phyloP scores from a whole-genome alignment of 306 rosid genomes.

The Rosa lucieae region DNA sequence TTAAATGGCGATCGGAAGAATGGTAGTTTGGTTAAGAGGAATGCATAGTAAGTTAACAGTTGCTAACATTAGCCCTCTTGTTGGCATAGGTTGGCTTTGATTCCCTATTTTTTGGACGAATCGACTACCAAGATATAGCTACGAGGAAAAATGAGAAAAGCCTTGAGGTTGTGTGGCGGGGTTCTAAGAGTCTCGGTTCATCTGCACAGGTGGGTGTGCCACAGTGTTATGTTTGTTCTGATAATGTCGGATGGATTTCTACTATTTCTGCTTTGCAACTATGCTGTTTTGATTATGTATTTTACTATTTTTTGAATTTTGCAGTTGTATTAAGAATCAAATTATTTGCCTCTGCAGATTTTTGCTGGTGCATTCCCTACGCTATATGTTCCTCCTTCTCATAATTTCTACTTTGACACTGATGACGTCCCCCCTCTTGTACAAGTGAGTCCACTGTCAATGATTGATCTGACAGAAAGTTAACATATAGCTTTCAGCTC shows the following conservation, averaged over 20 bases:
- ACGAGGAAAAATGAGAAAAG: constrained; percentile 33
- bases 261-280: neutral
- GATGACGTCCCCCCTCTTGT: constrained; percentile 51
- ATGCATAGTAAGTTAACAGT: too few relatives aligned
- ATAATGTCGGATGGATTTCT: neutral
- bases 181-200: constrained; percentile 37
- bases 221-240: neutral
- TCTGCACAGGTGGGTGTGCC: constrained; percentile 33
- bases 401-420: constrained; percentile 61
- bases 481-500: neutral
- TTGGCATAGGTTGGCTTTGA: constrained; percentile 41
- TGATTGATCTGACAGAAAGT: constrained; percentile 3
- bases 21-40: too few relatives aligned
- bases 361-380: constrained; percentile 73
- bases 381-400: constrained; percentile 69
- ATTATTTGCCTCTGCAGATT: constrained; percentile 26
- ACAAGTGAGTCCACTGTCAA: constrained; percentile 47
- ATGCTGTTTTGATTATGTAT: neutral
- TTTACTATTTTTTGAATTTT: too few relatives aligned
- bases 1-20: too few relatives aligned
- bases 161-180: constrained; percentile 49
- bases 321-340: neutral
- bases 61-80: neutral
- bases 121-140: constrained; percentile 43
- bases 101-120: constrained; percentile 36